Base-by-base conservation (phyloP, 140 eudicot species). In the Ambrosia hybrid region DNA sequence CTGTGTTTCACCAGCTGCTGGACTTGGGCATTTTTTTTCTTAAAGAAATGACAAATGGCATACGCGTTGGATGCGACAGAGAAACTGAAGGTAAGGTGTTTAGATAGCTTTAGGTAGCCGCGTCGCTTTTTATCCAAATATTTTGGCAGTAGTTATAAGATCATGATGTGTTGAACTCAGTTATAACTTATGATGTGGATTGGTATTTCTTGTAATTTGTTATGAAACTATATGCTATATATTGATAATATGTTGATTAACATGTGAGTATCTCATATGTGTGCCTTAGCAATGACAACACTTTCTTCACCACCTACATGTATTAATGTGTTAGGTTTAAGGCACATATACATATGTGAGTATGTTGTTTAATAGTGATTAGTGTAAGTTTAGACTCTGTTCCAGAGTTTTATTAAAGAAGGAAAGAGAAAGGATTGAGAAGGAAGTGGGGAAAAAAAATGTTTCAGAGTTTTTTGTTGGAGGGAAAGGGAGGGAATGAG, bases 21-120 rank as follows among this genome's bases (percentile, higher is more conserved):
- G 65, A 21, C 13, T 67, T 58, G 21, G 64, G 53, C 53, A 36
- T 3, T 38, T 38, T 43, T 6, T 43, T 43, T 45, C 1, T 2
- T 4, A 66, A 41, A 66, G 48, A 79, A 39, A 67, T 10, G 71
- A 79, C 10, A 48, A 65, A 37, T 51, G 76, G 65, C 69, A 48
- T 76, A 57, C 51, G 53, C 14, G 21, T 58, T 45, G 61, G 75
- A 58, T 76, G 75, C 63, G 37, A 68, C 57, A 48, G 64, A 9
- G 64, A 75, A 76, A 33, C 53, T 68, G 73, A 71, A 71, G 60
- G 74, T 78, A 64, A 41, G 73, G 78, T 72, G 63, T 78, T 78
- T 78, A 72, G 78, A 46, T 78, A 72, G 78, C 71, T 73, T 36
- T 58, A 37, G 83, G 70, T 57, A 21, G 76, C 67, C 21, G 66